Percentiles rank a stretch among this genome's conserved stretches.
Conservation (phyloP, 2,329 filamentous ascomycete species). For the Penicillium sp. region DNA sequence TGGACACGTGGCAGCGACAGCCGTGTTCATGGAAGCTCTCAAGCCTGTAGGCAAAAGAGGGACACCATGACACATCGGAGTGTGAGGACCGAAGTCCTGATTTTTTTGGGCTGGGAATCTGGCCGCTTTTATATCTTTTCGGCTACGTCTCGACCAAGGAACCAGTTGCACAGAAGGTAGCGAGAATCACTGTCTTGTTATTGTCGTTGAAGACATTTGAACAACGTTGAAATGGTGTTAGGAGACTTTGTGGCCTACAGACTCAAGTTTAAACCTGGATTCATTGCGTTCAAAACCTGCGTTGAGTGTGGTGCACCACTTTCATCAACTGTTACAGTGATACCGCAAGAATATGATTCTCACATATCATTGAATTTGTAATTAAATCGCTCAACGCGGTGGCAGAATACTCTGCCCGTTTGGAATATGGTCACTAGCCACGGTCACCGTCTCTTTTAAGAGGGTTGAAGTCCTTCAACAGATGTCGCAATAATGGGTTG, state of each 20-base stretch:
- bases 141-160: no score
- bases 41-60: not conserved
- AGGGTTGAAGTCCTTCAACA: not conserved
- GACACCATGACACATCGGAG: not conserved
- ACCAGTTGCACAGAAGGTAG: no score
- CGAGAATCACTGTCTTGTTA: no score
- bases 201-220: not conserved
- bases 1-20: not conserved
- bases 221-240: no score
- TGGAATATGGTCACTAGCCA: not conserved
- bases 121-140: no score
- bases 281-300: no score
- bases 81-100: not conserved
- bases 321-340: not conserved
- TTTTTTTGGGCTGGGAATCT: no score
- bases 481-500: not conserved
- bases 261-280: no score
- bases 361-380: not conserved
- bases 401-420: not conserved
- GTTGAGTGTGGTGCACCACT: no score
- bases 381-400: slow-evolving; percentile 3
- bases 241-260: no score
- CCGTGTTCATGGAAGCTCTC: not conserved
- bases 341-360: not conserved
- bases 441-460: not conserved